Conservation (phyloP, 2,329 filamentous ascomycete species). For the Hypoxylon sp. region DNA sequence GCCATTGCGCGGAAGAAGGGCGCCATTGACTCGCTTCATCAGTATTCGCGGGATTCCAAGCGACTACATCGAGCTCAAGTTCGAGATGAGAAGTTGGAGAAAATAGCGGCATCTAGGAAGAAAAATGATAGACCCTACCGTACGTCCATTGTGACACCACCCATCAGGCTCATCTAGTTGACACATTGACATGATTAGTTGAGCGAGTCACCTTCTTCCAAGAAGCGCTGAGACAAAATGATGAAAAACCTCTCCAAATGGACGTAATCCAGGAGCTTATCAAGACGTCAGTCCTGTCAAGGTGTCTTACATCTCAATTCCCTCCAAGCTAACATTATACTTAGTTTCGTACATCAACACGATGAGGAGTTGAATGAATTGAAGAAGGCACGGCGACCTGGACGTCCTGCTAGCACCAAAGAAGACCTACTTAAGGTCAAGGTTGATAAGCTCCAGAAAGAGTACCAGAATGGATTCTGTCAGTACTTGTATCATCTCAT, state of each 20-base stretch:
- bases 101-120: conserved; percentile 76
- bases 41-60: conserved; percentile 88
- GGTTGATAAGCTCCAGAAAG: conserved; percentile 79
- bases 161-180: conserved; percentile 8
- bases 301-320: background rate
- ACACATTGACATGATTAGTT: conserved; percentile 61
- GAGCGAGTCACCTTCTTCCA: conserved; percentile 81
- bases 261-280: conserved; percentile 74
- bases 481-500: conserved; percentile 51
- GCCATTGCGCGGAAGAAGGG: conserved; percentile 89
- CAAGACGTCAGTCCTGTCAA: conserved; percentile 64
- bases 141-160: conserved; percentile 59
- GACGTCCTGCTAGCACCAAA: conserved; percentile 81
- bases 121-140: conserved; percentile 82
- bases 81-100: conserved; percentile 86
- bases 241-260: conserved; percentile 65
- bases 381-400: conserved; percentile 80
- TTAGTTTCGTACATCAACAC: conserved; percentile 75
- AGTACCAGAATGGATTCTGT: conserved; percentile 89
- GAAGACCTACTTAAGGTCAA: conserved; percentile 84
- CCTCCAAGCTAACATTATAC: conserved; percentile 47
- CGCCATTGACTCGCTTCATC: conserved; percentile 81
- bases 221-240: conserved; percentile 70
- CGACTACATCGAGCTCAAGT: conserved; percentile 83
- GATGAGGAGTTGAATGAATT: conserved; percentile 78